Conservation (phyloP, 495 filamentous ascomycete species). For the Penicillium cinerascens region DNA sequence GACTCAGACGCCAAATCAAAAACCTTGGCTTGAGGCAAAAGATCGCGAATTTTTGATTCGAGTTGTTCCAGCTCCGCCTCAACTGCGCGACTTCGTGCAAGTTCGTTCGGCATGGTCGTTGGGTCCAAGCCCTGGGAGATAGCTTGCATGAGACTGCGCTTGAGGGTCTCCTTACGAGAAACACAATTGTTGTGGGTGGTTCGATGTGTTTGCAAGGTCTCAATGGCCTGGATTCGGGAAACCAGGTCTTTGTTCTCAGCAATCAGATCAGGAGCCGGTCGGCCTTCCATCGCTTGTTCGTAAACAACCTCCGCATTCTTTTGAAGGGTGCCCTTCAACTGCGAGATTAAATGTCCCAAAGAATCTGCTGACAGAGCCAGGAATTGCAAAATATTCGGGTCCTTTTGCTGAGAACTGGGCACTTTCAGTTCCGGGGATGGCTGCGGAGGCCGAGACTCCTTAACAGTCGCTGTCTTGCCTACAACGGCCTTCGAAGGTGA, state of each 20-base stretch:
- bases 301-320: conserved; percentile 41
- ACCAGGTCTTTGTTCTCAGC: conserved; percentile 35
- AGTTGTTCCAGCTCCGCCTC: conserved; percentile 34
- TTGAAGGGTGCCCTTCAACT: conserved; percentile 26
- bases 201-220: conserved; percentile 28
- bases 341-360: conserved; percentile 20
- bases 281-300: conserved; percentile 40
- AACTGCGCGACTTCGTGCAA: conserved; percentile 34
- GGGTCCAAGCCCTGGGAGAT: conserved; percentile 37
- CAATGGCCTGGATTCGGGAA: conserved; percentile 33
- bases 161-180: conserved; percentile 30
- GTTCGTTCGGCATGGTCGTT: conserved; percentile 30
- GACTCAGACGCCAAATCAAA: conserved; percentile 4
- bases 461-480: conserved; percentile 3
- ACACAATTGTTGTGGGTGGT: conserved; percentile 20
- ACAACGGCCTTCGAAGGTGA: neutral
- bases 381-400: conserved; percentile 29
- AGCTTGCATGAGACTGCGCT: conserved; percentile 30
- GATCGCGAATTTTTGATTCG: conserved; percentile 28
- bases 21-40: conserved; percentile 26
- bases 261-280: conserved; percentile 34
- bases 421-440: conserved; percentile 16
- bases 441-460: conserved; percentile 4
- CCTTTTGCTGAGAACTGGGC: conserved; percentile 21
- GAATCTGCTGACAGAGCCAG: conserved; percentile 20